Evolutionary conservation across 2,329 filamentous ascomycete genomes (phyloP), one percentile per base, ranked within the genome.

Genomic region (Verticillium tricorpus): DNA sequence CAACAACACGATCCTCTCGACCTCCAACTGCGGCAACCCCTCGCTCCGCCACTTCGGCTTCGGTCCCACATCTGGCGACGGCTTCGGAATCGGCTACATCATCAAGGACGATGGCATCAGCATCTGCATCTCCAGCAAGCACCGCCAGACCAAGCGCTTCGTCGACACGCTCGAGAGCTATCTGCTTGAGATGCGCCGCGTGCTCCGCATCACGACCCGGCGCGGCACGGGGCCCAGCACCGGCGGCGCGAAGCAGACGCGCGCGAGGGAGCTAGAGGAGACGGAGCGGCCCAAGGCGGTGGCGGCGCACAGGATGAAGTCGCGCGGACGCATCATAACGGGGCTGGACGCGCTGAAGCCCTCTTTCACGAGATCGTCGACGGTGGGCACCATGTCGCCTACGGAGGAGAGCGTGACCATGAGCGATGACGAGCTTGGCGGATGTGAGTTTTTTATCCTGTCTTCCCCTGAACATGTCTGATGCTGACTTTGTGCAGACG

Each of bases 21-120:
- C 95, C 0, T 97, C 93, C n/a, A 99, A 99, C 80, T 99, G 95
- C 76, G 95, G 95, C 63, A 99, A 98, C 76, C 95, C 95, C 0
- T 92, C 90, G 0, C 86, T 99, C 19, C 88, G 95, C 2, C 94
- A 98, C 69, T 99, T 99, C 70, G 95, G 95, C 3, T 99, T 99
- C 72, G 95, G 95, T 0, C 95, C 95, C 1, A 96, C 94, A 0
- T 94, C 91, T 0, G 94, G 89, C 2, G 93, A 97, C 67, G 95
- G 95, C 0, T 98, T 98, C 71, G 95, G 95, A 34, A 97, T 99
- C 61, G 95, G 95, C 2, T 99, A 99, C 78, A 98, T 99, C 70
- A 97, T 99, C 84, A 99, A 99, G 77, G 92, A 96, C 67, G 91
- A 95, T 59, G 85, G 87, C 57, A 91, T 98, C 64, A 92, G 89